These are phyloP conservation scores for Arthrinium phaeospermum DNA, from an alignment of 2,329 filamentous ascomycete species.

Conservation along the genomic window DNA sequence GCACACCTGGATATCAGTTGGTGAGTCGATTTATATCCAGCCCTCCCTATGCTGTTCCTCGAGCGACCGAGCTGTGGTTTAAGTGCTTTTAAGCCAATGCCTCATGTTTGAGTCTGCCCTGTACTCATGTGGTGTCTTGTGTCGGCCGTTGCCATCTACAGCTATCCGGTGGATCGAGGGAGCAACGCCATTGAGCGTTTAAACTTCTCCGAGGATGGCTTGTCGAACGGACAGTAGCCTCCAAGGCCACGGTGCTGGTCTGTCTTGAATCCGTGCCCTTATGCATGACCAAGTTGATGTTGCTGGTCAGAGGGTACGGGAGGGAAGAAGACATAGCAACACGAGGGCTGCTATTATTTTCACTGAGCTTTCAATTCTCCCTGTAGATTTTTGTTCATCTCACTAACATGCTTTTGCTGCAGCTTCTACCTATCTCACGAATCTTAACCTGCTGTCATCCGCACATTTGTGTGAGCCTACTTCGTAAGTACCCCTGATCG, in stretches of 20 bases:
- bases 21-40: constrained; percentile 12
- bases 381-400: neutral
- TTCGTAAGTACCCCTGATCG: neutral
- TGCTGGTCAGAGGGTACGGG: neutral
- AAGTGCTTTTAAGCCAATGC: neutral
- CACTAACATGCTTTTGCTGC: neutral
- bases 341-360: neutral
- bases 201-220: neutral
- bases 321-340: neutral
- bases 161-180: neutral
- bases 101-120: neutral
- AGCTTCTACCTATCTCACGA: constrained; percentile 9
- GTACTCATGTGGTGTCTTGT: neutral
- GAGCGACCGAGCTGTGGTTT: neutral
- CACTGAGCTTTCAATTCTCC: neutral
- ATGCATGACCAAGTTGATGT: neutral
- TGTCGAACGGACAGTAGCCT: too few species aligned
- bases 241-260: neutral
- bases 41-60: neutral
- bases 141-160: neutral
- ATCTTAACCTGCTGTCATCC: constrained; percentile 4
- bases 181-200: neutral
- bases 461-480: neutral
- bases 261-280: neutral
- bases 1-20: constrained; percentile 39